Base-by-base conservation (phyloP, 2,329 filamentous ascomycete genomes). In the Aspergillus niger region DNA sequence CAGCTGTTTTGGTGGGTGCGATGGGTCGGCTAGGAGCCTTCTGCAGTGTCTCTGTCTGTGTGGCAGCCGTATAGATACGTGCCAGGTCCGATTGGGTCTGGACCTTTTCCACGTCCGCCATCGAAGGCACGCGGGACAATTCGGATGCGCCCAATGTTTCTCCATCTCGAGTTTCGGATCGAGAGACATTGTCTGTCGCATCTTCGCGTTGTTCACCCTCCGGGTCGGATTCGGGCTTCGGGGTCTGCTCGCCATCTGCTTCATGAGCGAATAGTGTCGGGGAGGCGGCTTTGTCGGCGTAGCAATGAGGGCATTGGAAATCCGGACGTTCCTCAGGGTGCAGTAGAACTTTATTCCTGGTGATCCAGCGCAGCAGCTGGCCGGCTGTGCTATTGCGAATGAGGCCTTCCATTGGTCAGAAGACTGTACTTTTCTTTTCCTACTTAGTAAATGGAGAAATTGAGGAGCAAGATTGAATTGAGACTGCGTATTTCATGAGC, bases 21-120 rank as follows among this genome's bases (percentile, higher is more conserved):
- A 55, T 55, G 7, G 53, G 39, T 24, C 39, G 39, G n/a, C 53
- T 55, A 24, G 53, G 53, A 1, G 53, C 53, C 6, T 39, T 26
- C 26, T 55, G 53, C 10, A 55, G 53, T 28, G 39, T 28, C n/a
- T 55, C 53, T 39, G 53, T 55, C 41, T 55, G 53, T 28, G 53
- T 55, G 28, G 53, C 53, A 11, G 20, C 39, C 4, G 53, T 32
- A 20, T 55, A 55, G 22, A 55, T 39, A 15, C 53, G 53, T 8
- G 53, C 53, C 22, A 55, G 28, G 8, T 55, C 53, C 11, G 41
- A 20, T 47, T 55, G 53, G 10, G 53, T 47, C 38, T 41, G 53
- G 10, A 55, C 41, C 53, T 55, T 55, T 32, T 55, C 53, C 26
- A 55, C 39, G 26, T 55, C 53, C 5, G 24, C 30, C 53, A 55